phyloP scores from a whole-genome alignment of 2,329 filamentous ascomycete genomes.

The Pseudogymnoascus sp. region DNA sequence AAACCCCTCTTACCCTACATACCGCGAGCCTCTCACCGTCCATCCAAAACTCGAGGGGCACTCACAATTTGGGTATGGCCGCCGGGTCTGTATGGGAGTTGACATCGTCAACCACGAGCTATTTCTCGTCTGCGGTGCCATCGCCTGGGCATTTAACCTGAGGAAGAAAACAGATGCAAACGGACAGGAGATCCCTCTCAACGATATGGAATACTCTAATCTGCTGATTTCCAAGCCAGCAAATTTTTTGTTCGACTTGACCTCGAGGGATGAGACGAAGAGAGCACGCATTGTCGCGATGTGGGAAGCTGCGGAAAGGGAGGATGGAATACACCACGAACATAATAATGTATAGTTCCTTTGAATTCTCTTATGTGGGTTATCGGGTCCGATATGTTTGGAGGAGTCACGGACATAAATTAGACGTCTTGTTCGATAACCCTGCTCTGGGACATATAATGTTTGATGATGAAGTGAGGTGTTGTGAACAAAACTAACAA shows the following conservation, averaged over 20 bases:
- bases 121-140: constrained; percentile 38
- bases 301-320: constrained; percentile 6
- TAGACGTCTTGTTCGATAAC: not conserved
- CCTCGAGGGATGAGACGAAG: constrained; percentile 33
- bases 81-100: constrained; percentile 53
- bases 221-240: constrained; percentile 39
- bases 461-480: not conserved
- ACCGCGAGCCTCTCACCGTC: constrained; percentile 52
- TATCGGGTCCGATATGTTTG: not conserved
- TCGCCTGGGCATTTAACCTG: constrained; percentile 43
- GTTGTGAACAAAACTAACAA: not conserved
- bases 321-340: not conserved
- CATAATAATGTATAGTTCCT: not conserved
- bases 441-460: not conserved
- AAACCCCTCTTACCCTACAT: constrained; percentile 53
- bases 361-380: not conserved
- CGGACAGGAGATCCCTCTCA: constrained; percentile 16
- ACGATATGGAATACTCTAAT: constrained; percentile 17
- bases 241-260: constrained; percentile 38
- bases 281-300: constrained; percentile 30
- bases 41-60: constrained; percentile 56
- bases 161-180: constrained; percentile 16
- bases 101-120: constrained; percentile 53
- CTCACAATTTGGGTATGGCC: constrained; percentile 57
- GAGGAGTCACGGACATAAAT: not conserved